Percentiles rank a stretch among this genome's conserved stretches.
Evolutionary conservation across 2,329 filamentous ascomycete species (phyloP).

Genomic region (Trichoderma brevicompactum): DNA sequence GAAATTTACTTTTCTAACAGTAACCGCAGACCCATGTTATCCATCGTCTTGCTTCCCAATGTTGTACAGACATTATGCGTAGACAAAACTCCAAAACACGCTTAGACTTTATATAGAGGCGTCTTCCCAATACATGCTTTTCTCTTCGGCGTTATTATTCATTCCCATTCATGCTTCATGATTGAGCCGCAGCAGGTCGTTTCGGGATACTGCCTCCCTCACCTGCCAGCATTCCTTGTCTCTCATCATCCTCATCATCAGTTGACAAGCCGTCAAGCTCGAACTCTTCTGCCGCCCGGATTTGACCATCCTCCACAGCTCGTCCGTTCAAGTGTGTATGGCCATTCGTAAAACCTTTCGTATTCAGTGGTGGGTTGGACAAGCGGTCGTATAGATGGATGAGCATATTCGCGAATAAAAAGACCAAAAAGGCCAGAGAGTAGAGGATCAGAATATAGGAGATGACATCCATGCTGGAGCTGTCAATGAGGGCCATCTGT

Average conservation of each 20-base stretch:
- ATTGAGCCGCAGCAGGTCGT: constrained; percentile 4
- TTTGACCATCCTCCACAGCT: constrained; percentile 56
- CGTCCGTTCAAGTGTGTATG: constrained; percentile 42
- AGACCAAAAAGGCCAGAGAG: constrained; percentile 86
- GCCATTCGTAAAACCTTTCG: constrained; percentile 47
- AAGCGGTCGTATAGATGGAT: constrained; percentile 78
- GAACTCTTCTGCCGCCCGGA: constrained; percentile 87
- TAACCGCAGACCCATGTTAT: not conserved
- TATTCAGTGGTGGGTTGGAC: constrained; percentile 43
- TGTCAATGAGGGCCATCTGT: constrained; percentile 80
- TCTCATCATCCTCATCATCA: constrained; percentile 75
- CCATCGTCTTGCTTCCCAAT: not conserved
- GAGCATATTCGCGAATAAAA: constrained; percentile 88
- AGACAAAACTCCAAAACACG: constrained; percentile 18
- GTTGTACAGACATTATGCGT: constrained; percentile 23
- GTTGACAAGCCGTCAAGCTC: constrained; percentile 90
- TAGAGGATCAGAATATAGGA: constrained; percentile 91
- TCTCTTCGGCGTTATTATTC: not conserved
- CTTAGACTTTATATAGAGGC: constrained; percentile 5
- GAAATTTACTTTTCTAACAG: not conserved
- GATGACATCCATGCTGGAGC: constrained; percentile 81
- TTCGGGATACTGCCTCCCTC: constrained; percentile 3
- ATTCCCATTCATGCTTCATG: not conserved
- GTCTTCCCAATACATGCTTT: not conserved
- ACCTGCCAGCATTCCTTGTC: constrained; percentile 42